Base-by-base conservation (phyloP, 108 stramenopile species). In the Skeletonema marinoi region DNA sequence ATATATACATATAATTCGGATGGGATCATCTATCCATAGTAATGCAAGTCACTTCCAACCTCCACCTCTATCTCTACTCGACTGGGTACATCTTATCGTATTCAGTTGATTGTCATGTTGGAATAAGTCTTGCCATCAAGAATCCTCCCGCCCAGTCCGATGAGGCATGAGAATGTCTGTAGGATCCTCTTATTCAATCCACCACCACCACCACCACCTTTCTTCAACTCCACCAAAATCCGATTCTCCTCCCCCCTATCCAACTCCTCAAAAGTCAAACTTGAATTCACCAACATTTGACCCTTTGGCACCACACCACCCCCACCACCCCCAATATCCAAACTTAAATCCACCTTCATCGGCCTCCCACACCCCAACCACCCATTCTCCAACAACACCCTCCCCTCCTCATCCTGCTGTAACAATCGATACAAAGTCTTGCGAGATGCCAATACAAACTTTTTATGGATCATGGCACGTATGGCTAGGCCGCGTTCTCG, bases 381-480 rank as follows among this genome's bases (percentile, higher is more conserved):
- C 0, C 38, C 63, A 35, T 64, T 39, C 6, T 64, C 63, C 9
- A 64, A n/a, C 10, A 64, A 19, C 10, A 19, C 21, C 3, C 10
- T 17, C 19, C 63, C 63, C 10, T 64, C 63, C 32, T 64, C 63
- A 39, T 64, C 63, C 2, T 38, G 38, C 5, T 64, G 63, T 6
- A 29, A 54, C 5, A 70, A 29, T 16, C 39, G 17, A 32, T 46
- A 29, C 0, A 46, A 31, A 6, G 42, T 70, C 12, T 48, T 42
- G n/a, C 48, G 44, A 3, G 32, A 29, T 4, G 21, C 21, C 31
- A 48, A 33, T 8, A 58, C 69, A 17, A 35, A 70, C 4, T 36
- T 17, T n/a, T 46, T 32, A 10, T 54, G 6, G 2, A 70, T 13
- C 69, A 70, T 70, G 69, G 69, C 69, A 58, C 51, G 48, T 25